Evolutionary conservation across 345 rosid species (phyloP), one percentile per base, ranked within the genome.

Genomic region (Viola odorata): DNA sequence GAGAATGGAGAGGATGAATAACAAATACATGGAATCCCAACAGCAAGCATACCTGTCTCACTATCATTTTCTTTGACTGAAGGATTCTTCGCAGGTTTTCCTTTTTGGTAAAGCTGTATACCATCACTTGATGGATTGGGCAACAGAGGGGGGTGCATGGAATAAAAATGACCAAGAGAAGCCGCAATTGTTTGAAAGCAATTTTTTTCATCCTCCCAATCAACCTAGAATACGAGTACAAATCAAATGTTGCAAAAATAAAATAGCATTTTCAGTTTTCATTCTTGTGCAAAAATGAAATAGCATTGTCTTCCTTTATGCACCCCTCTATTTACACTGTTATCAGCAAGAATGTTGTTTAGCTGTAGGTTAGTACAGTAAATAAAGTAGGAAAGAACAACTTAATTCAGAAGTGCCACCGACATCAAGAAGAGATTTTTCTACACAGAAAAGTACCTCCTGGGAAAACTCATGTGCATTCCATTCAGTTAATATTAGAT

Each of bases 141-240:
- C 75, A 92, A 63, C 47, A 92, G 73, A 65, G 96, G 97, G 57
- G 91, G 91, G 77, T 83, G 89, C 96, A 92, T 73, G 38, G 96
- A 94, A 68, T 87, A 92, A 72, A 92, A 92, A 55, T 87, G 87
- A 45, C 91, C 98, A 41, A 92, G 72, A 65, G 91, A 96, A 37
- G 96, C 97, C n/a, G 95, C 85, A 72, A 92, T 74, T 71, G 81
- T 62, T 73, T 92, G 96, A 57, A 92, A 77, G 74, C 99, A 92
- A 65, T 54, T 75, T 77, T 82, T 86, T 75, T 94, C 99, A 56
- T 82, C 82, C 54, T 84, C 97, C 95, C 96, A 91, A 23, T 85
- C 88, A 78, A 94, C 86, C 96, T 92, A 69, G 49, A 67, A 54
- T 13, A 56, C 75, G 14, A 50, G 61, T 13, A 42, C 36, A 51